Evolutionary conservation across 306 rosid genomes (phyloP).

Genomic region (Vigna angularis): DNA sequence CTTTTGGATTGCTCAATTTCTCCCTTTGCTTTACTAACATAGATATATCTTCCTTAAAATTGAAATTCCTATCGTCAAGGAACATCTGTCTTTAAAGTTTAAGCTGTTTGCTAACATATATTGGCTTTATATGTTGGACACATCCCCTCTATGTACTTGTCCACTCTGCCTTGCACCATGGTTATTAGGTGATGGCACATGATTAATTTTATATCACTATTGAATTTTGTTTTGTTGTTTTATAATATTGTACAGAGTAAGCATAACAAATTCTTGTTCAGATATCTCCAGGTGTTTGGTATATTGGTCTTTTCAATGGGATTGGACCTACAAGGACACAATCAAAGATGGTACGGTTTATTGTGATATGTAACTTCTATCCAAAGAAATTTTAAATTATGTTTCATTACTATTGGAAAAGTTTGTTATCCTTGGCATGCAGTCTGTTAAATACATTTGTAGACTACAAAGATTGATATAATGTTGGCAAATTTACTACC

Average conservation of each 20-base stretch:
- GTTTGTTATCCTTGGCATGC: background rate
- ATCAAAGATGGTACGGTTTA: conserved; percentile 73
- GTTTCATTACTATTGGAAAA: background rate
- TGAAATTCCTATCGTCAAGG: conserved; percentile 1
- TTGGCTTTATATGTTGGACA: background rate
- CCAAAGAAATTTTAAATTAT: background rate
- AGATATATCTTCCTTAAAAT: conserved; percentile 2
- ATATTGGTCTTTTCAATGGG: conserved; percentile 90
- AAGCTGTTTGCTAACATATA: background rate
- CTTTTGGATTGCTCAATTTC: background rate
- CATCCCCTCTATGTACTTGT: background rate
- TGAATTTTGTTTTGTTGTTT: conserved; percentile 7
- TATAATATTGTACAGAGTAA: conserved; percentile 11
- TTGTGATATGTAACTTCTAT: background rate
- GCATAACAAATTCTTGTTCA: conserved; percentile 48
- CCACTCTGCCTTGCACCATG: background rate
- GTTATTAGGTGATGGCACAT: conserved; percentile 3
- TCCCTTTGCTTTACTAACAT: conserved; percentile 7
- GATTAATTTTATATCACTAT: conserved; percentile 20
- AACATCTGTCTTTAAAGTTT: background rate
- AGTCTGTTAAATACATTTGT: background rate
- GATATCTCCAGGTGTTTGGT: conserved; percentile 93
- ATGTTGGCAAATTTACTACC: background rate
- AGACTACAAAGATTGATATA: background rate
- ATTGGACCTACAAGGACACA: conserved; percentile 82